Evolutionary conservation across 768 basidiomycete species (phyloP), one percentile per base, ranked within the genome.

Genomic region (Trametes gibbosa): DNA sequence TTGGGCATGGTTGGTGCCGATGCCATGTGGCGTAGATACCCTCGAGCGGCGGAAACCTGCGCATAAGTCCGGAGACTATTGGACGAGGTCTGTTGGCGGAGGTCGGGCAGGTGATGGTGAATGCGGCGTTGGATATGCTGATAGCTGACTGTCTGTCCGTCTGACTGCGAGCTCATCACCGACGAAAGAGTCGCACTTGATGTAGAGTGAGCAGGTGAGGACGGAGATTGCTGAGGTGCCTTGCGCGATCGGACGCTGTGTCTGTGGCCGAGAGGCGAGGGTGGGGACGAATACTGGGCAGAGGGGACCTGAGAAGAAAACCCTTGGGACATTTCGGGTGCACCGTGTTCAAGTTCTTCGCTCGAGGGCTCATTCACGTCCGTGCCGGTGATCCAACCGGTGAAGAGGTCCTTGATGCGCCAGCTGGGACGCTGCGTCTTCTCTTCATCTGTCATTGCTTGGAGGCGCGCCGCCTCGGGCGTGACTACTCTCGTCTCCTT

Each of bases 401-500:
- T 69, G 17, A 92, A 68, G 63, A 88, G 90, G 23, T 80, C 86
- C 10, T 88, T 70, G 56, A 80, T 69, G 51, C 75, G 77, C 23
- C 73, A 73, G 25, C 74, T 41, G 35, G 46, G 61, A n/a, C 74
- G 53, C 65, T 71, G 9, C 66, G 50, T 69, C 67, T 59, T 61
- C 56, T 51, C 56, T 39, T 58, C 67, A 62, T 58, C 65, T 69
- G 59, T 58, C 52, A 62, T 34, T 24, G 70, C 69, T 17, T 74
- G 75, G 17, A 69, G 67, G 39, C 81, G 79, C 59, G 92, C 90
- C 4, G 80, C 76, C 72, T 94, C 91, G 8, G 94, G 93, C 0
- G 94, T 95, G 66, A 91, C 90, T 12, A 97, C 81, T 42, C 93
- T 82, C 3, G 92, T 95, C 69, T 96, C 94, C 71, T 92, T 93